Percentiles rank a stretch among this genome's conserved stretches.
Evolutionary conservation across 2,329 filamentous ascomycete species (phyloP).

Genomic region (Ophiostoma populinum): DNA sequence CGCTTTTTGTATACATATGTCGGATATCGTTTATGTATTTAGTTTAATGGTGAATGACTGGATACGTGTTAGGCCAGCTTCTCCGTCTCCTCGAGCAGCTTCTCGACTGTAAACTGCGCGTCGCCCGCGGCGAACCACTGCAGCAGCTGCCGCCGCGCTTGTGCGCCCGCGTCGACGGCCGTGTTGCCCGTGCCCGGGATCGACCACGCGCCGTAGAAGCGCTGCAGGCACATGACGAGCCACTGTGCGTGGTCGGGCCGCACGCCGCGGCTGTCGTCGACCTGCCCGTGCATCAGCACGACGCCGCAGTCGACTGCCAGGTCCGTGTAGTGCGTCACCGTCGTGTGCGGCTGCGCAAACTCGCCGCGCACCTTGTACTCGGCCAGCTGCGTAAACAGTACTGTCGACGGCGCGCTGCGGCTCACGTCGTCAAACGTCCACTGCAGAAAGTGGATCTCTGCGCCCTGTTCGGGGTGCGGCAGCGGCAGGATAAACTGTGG

Average conservation of each 20-base stretch:
- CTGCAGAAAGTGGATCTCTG: slow-evolving; percentile 91
- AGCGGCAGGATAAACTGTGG: slow-evolving; percentile 88
- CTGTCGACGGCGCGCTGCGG: slow-evolving; percentile 40
- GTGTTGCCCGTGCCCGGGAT: slow-evolving; percentile 17
- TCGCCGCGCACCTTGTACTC: slow-evolving; percentile 86
- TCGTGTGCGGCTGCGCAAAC: slow-evolving; percentile 83
- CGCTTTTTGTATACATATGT: background rate
- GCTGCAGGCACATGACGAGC: slow-evolving; percentile 82
- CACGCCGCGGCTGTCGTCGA: slow-evolving; percentile 61
- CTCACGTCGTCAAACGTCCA: slow-evolving; percentile 61
- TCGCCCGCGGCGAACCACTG: slow-evolving; percentile 73
- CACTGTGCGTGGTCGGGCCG: slow-evolving; percentile 70
- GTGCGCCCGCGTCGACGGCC: slow-evolving; percentile 35
- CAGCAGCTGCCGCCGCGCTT: slow-evolving; percentile 51
- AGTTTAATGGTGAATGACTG: no score
- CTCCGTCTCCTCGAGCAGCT: slow-evolving; percentile 77
- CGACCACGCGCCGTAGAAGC: slow-evolving; percentile 66
- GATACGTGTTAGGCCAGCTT: slow-evolving; percentile 48
- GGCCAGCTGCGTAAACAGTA: slow-evolving; percentile 86
- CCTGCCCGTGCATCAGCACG: slow-evolving; percentile 71
- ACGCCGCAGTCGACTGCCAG: slow-evolving; percentile 55
- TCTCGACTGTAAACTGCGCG: slow-evolving; percentile 62
- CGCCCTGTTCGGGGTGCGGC: slow-evolving; percentile 48
- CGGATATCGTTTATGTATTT: background rate
- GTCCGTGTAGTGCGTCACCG: slow-evolving; percentile 80